Evolutionary conservation across 2,329 filamentous ascomycete genomes (phyloP), one percentile per base, ranked within the genome.

Genomic region (Westerdykella sp.): DNA sequence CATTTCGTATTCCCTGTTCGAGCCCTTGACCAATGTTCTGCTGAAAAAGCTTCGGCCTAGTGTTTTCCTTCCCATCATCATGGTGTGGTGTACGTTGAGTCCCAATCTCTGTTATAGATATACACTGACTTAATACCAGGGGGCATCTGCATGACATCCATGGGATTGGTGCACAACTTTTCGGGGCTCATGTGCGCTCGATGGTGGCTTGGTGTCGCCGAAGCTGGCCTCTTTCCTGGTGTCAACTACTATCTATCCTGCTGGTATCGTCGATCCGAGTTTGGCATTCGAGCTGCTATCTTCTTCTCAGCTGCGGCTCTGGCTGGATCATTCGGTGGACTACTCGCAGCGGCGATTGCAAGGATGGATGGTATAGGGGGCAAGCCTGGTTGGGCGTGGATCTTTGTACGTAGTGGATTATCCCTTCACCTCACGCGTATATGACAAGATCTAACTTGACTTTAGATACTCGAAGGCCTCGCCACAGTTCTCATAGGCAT

Each of bases 291-390:
- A 30, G 81, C 84, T 48, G 85, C 87, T 12, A 80, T 89, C 44
- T 91, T 93, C 72, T 94, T 93, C 71, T 88, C 85, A 0, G 85
- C 86, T 0, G 87, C 87, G 0, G 85, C 87, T 0, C 68, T 93
- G 0, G 83, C 86, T 0, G 87, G 87, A 1, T 88, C 83, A 0
- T 88, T 89, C 49, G 84, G 84, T 57, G 85, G 85, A 3, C 75
- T 88, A 1, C 73, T 88, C 3, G 84, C 85, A 0, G 83, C 83
- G 2, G 84, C 77, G 1, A 88, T 88, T 49, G 76, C 78, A 31
- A 74, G 81, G 39, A 85, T 88, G 81, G 71, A 81, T 47, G 83
- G 83, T 1, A 67, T 83, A 9, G 76, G 74, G 2, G 65, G 63
- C 6, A 66, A 66, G 37, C 60, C 58, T n/a, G 66, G 66, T 13